Evolutionary conservation across 2,329 filamentous ascomycete species (phyloP).

Genomic region (Aureobasidium sp.): DNA sequence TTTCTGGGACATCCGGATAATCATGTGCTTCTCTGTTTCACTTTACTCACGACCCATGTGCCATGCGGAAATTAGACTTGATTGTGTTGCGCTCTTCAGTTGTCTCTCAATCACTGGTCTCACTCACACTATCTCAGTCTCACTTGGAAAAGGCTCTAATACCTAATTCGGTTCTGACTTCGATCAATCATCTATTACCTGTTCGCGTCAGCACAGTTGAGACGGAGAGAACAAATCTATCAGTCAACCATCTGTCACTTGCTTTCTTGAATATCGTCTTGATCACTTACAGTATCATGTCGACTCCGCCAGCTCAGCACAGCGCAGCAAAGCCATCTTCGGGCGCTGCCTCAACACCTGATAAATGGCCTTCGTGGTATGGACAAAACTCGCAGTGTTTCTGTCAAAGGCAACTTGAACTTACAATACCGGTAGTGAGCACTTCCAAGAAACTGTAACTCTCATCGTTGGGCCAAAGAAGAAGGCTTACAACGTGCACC

Average conservation of each 20-base stretch:
- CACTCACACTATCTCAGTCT: not conserved
- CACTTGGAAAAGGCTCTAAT: not conserved
- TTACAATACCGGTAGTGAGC: not conserved
- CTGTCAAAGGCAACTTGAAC: not conserved
- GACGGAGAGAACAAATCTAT: not conserved
- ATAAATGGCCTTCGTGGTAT: not conserved
- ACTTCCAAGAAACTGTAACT: not conserved
- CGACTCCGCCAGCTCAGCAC: not conserved
- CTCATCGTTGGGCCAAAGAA: not conserved
- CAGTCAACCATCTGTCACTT: not conserved
- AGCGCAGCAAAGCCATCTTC: not conserved
- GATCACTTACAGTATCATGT: not conserved
- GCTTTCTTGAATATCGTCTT: not conserved
- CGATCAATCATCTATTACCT: not conserved
- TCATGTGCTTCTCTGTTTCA: not conserved
- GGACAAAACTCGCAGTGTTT: not conserved
- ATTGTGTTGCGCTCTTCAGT: not conserved
- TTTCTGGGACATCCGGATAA: not conserved
- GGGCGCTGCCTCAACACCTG: not conserved
- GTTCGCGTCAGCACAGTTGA: not conserved
- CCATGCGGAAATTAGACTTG: not conserved
- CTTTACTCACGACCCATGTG: not conserved
- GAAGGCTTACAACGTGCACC: not conserved
- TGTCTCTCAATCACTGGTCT: not conserved
- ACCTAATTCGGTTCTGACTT: not conserved